Conservation (phyloP, 306 rosid species). For the Corylus avellana region DNA sequence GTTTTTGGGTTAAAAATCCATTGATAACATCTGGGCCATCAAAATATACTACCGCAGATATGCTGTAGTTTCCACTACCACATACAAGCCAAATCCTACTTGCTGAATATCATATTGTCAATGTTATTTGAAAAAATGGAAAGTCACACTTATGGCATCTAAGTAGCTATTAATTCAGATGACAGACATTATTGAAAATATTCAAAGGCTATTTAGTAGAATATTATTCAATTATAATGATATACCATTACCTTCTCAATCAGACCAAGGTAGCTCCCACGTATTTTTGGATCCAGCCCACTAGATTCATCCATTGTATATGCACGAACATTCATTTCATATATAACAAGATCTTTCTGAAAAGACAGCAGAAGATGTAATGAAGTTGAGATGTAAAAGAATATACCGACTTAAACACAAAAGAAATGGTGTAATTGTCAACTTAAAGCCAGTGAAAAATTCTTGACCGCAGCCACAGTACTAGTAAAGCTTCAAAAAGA, state of each 20-base stretch:
- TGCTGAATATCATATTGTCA: neutral
- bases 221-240: conserved; percentile 17
- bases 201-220: neutral
- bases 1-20: too few relatives aligned
- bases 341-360: conserved; percentile 94
- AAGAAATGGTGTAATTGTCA: conserved; percentile 22
- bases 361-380: conserved; percentile 29
- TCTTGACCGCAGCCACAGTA: conserved; percentile 1
- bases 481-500: conserved; percentile 13
- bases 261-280: conserved; percentile 92
- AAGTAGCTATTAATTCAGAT: conserved; percentile 15
- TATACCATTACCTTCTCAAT: conserved; percentile 77
- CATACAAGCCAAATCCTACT: too few relatives aligned
- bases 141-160: neutral
- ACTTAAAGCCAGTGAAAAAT: conserved; percentile 19
- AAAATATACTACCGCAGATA: too few relatives aligned
- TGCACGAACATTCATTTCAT: conserved; percentile 95
- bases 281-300: conserved; percentile 56
- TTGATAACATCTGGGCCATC: too few relatives aligned
- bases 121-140: neutral
- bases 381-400: conserved; percentile 24
- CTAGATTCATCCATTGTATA: conserved; percentile 89
- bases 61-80: too few relatives aligned
- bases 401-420: conserved; percentile 11
- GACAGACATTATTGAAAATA: neutral